These are phyloP conservation scores for Candida arabinofermentans DNA, from an alignment of 805 yeast species.

Conservation along the genomic window DNA sequence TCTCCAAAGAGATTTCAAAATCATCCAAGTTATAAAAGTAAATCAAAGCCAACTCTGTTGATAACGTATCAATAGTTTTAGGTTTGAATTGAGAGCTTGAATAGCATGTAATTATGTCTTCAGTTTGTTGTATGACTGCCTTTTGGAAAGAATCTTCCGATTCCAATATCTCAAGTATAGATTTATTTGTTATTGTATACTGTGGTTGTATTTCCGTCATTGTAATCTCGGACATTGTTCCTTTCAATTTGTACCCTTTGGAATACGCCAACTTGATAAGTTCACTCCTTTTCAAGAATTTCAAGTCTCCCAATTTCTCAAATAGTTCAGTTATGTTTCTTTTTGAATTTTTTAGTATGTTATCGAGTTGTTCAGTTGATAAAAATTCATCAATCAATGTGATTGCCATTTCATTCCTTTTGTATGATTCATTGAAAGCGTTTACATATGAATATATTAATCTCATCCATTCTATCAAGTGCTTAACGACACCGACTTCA, in stretches of 20 bases:
- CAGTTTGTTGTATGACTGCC: constrained; percentile 51
- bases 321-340: constrained; percentile 21
- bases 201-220: constrained; percentile 5
- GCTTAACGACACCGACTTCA: constrained; percentile 26
- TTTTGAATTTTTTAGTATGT: constrained; percentile 20
- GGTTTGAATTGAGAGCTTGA: constrained; percentile 46
- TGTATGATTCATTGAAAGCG: constrained; percentile 20
- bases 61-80: constrained; percentile 66
- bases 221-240: constrained; percentile 24
- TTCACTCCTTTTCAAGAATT: constrained; percentile 43
- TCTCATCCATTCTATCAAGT: constrained; percentile 27
- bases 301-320: constrained; percentile 47
- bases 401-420: constrained; percentile 39
- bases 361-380: constrained; percentile 14
- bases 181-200: constrained; percentile 13
- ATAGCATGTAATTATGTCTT: constrained; percentile 49
- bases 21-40: constrained; percentile 51
- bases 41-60: constrained; percentile 74
- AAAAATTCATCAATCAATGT: constrained; percentile 40
- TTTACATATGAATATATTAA: constrained; percentile 23
- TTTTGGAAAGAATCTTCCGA: constrained; percentile 34
- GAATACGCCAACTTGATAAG: constrained; percentile 32
- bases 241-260: constrained; percentile 29
- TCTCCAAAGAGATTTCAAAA: constrained; percentile 55
- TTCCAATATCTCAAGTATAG: constrained; percentile 24